Percentiles rank a stretch among this genome's conserved stretches.
Evolutionary conservation across 2,329 filamentous ascomycete genomes (phyloP).

Genomic region (Fonsecaea pedrosoi): DNA sequence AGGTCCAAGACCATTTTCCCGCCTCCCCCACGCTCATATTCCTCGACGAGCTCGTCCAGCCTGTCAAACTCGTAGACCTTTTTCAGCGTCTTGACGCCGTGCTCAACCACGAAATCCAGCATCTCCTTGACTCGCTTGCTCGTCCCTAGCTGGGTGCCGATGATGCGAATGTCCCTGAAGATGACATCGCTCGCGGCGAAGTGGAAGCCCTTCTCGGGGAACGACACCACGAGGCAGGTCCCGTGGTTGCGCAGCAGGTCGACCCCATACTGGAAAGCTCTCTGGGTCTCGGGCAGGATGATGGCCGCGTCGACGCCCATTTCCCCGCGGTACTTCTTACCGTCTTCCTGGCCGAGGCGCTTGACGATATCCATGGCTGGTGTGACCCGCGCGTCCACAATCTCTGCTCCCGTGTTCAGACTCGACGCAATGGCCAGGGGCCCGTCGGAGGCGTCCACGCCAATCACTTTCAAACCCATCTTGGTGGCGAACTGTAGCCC

Average conservation of each 20-base stretch:
- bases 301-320: conserved; percentile 56
- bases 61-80: conserved; percentile 29
- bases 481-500: conserved; percentile 76
- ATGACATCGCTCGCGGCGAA: conserved; percentile 36
- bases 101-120: conserved; percentile 60
- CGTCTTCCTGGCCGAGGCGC: conserved; percentile 38
- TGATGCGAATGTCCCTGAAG: conserved; percentile 50
- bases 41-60: conserved; percentile 38
- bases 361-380: conserved; percentile 43
- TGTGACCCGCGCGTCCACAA: conserved; percentile 49
- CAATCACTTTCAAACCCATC: conserved; percentile 70
- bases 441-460: conserved; percentile 66
- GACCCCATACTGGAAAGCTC: conserved; percentile 47
- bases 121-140: conserved; percentile 70
- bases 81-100: conserved; percentile 29
- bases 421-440: conserved; percentile 71
- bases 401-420: conserved; percentile 62
- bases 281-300: conserved; percentile 47
- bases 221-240: conserved; percentile 45
- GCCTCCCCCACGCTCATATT: conserved; percentile 31
- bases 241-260: conserved; percentile 42
- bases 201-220: conserved; percentile 34
- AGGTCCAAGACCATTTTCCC: conserved; percentile 35
- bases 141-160: conserved; percentile 50
- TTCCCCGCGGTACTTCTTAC: conserved; percentile 39